Base-by-base conservation (phyloP, 768 basidiomycete species). In the Amanita polypyramis region DNA sequence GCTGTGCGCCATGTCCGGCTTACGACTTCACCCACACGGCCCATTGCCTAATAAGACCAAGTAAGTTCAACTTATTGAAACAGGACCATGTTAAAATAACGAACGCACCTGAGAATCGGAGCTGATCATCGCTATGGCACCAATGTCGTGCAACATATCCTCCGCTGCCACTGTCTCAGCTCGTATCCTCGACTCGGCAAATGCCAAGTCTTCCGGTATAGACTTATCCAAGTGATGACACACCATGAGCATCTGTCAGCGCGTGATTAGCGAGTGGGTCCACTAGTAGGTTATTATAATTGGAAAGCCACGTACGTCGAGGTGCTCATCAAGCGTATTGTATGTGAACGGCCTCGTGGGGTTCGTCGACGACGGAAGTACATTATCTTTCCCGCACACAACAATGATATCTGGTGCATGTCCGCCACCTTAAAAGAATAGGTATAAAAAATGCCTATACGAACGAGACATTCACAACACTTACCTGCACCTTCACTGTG, bases 221-320 rank as follows among this genome's bases (percentile, higher is more conserved):
- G 73, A 76, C 55, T 72, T 79, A 67, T 96, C 91, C 48, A 99
- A 77, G 63, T 99, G 95, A 62, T 99, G 95, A 63, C 93, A 96
- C n/a, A 97, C 93, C 92, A 98, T 97, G 19, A 99, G 73, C 96
- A 99, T 99, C 94, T 97, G n/a, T 96, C 19, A 98, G 73, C 96
- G 98, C 97, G 93, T 96, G 11, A 49, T 34, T 54, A 45, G n/a
- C 11, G 35, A 17, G 17, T 40, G 11, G 34, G 32, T 48, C 5
- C 5, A 17, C 17, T 2, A 20, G 43, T 25, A 25, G 27, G 50
- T 27, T 29, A 39, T n/a, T n/a, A n/a, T n/a, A n/a, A n/a, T n/a
- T n/a, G n/a, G n/a, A 33, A 12, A 12, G 38, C 7, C 36, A 60
- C 85, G 60, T 57, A 95, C 95, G 60, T 98, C 96, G 12, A 96